Base-by-base conservation (phyloP, 768 basidiomycete species). In the Kwoniella shandongensis region DNA sequence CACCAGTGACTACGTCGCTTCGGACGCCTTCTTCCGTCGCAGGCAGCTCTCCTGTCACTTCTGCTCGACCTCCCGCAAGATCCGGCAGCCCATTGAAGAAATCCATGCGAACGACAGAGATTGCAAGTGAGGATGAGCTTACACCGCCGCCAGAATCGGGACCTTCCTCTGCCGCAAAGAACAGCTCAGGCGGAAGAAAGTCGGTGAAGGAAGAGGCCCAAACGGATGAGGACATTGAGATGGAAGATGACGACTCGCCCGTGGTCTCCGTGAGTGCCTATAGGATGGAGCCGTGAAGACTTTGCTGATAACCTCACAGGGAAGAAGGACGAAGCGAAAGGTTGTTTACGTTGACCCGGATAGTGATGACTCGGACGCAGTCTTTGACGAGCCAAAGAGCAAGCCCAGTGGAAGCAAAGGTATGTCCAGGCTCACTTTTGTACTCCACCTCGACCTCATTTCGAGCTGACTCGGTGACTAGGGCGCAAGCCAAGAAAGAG, bases 271-370 rank as follows among this genome's bases (percentile, higher is more conserved):
- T 74, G 47, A 66, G 69, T 32, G 13, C 6, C 53, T 42, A 23
- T 8, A 11, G 11, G 29, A 50, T 35, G 26, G 5, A 11, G 10
- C 17, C 15, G 35, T 10, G 6, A 17, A 27, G 44, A n/a, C 17
- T 17, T 25, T 35, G 41, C 56, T 56, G 44, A 57, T 18, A 26
- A 18, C 30, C 26, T 17, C 20, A 41, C 38, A 73, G 71, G 48
- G 53, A 11, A 46, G 66, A 22, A 42, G 69, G 39, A 55, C 62
- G 10, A 70, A 72, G 46, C 62, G 69, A 25, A 62, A 71, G 40
- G 60, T 74, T 40, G 58, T 70, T n/a, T 73, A 74, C 38, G 61
- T 57, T 13, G 76, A 77, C 26, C 59, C 69, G 1, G 62, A 64
- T 13, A 54, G 63, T 1, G 44, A 57, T 27, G 59, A 63, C 25